Evolutionary conservation across 1,284 basidiomycete species (phyloP).

Genomic region (Polyporus tsugae): DNA sequence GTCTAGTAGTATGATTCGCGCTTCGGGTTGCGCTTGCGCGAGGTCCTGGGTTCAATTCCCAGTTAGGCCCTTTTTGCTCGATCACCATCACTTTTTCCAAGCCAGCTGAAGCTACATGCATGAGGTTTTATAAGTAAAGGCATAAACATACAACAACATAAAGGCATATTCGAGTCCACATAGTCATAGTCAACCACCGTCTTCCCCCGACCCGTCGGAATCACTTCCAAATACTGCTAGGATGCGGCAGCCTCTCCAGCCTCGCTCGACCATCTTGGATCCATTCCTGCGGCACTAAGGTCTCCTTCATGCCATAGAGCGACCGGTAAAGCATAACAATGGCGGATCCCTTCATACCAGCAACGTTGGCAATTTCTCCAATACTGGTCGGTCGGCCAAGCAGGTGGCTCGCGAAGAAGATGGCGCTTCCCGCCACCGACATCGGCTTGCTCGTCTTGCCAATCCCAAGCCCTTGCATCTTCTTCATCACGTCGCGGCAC

Average conservation of each 20-base stretch:
- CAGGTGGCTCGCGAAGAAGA: constrained; percentile 4
- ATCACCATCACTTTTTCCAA: background rate
- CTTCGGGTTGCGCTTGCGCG: constrained; percentile 3
- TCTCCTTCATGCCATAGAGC: background rate
- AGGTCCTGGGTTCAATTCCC: constrained; percentile 15
- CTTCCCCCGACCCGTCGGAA: no score
- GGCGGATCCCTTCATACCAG: background rate
- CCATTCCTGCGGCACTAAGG: background rate
- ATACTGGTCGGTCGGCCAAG: background rate
- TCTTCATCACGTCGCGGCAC: background rate
- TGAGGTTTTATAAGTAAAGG: background rate
- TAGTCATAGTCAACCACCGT: background rate
- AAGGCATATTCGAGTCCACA: background rate
- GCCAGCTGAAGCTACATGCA: no score
- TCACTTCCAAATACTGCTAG: background rate
- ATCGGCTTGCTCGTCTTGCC: background rate
- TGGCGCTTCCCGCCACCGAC: constrained; percentile 5
- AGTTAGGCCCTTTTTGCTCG: background rate
- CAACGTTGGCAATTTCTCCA: background rate
- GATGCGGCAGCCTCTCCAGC: background rate
- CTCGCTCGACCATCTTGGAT: background rate
- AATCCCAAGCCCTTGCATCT: background rate
- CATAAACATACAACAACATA: background rate
- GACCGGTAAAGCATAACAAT: background rate
- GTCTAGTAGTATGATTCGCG: constrained; percentile 14